A percentile compares a stretch with the other conserved stretches of the same genome.
phyloP scores from a whole-genome alignment of 345 rosid genomes.

The Ailanthus altissimus region DNA sequence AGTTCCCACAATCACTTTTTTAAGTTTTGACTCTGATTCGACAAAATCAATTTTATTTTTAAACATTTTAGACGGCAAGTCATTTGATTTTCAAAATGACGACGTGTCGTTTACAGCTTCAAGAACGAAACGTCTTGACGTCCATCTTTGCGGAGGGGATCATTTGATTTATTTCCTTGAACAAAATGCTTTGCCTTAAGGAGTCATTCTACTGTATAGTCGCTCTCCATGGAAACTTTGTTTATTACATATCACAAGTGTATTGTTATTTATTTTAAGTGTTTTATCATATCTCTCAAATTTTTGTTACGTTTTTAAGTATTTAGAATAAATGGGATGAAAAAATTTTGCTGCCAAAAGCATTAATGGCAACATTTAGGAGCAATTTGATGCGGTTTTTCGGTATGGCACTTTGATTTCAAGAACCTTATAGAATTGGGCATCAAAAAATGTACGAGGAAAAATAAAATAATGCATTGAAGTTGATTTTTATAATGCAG shows the following conservation, averaged over 20 bases:
- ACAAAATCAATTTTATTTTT: background rate
- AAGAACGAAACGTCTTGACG: background rate
- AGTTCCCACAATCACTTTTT: background rate
- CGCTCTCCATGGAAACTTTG: no score
- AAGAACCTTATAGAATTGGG: background rate
- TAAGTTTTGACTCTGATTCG: background rate
- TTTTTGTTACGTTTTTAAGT: no score
- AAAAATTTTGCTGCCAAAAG: background rate
- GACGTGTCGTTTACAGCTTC: background rate
- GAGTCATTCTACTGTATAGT: no score
- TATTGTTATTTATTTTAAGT: no score
- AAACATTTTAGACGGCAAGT: background rate
- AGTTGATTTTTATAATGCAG: background rate
- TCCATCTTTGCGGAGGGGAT: background rate
- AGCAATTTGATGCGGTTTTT: background rate
- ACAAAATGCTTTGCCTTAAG: no score
- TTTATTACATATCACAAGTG: no score
- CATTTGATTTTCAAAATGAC: background rate
- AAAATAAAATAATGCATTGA: conserved; percentile 4
- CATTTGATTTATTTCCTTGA: background rate
- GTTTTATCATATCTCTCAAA: no score
- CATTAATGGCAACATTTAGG: background rate
- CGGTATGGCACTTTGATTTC: background rate
- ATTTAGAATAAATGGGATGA: background rate
- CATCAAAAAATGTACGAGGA: background rate